Evolutionary conservation across 352 stramenopile genomes (phyloP).

Genomic region (Globisporangium megalacanthum): DNA sequence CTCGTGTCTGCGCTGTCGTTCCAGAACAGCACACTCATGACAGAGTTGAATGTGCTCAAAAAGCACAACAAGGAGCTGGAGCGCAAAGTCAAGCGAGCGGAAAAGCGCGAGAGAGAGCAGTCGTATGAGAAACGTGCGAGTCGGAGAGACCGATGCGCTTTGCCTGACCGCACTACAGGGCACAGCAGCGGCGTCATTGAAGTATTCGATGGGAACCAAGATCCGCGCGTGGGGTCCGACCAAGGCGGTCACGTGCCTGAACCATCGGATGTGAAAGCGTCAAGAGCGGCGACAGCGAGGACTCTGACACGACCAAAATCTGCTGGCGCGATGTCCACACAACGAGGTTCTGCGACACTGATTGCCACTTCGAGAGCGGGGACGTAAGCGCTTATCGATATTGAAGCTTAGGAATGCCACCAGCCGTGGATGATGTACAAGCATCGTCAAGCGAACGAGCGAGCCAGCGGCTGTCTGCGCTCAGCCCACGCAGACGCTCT

Average conservation of each 20-base stretch:
- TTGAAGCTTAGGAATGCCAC: background rate
- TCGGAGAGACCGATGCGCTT: background rate
- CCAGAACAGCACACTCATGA: slow-evolving; percentile 62
- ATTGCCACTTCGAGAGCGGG: background rate
- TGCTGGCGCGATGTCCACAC: slow-evolving; percentile 7
- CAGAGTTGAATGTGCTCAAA: slow-evolving; percentile 54
- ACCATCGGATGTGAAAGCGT: background rate
- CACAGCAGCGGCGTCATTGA: background rate
- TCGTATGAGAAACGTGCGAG: background rate
- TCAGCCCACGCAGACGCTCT: slow-evolving; percentile 86
- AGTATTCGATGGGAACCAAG: background rate
- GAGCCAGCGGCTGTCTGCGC: background rate
- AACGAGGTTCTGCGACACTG: background rate
- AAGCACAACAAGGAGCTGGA: slow-evolving; percentile 68
- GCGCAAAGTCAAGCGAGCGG: slow-evolving; percentile 14
- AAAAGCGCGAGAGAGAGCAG: slow-evolving; percentile 10
- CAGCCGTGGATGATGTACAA: slow-evolving; percentile 5
- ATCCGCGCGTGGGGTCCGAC: background rate
- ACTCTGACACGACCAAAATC: slow-evolving; percentile 19
- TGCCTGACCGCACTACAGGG: background rate
- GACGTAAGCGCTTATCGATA: background rate
- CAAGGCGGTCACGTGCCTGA: background rate
- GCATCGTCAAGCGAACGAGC: background rate
- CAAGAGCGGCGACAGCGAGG: background rate
- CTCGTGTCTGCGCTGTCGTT: slow-evolving; percentile 60